These are phyloP conservation scores for Theileria orientalis DNA, from an alignment of 169 alveolate genomes.

Conservation along the genomic window DNA sequence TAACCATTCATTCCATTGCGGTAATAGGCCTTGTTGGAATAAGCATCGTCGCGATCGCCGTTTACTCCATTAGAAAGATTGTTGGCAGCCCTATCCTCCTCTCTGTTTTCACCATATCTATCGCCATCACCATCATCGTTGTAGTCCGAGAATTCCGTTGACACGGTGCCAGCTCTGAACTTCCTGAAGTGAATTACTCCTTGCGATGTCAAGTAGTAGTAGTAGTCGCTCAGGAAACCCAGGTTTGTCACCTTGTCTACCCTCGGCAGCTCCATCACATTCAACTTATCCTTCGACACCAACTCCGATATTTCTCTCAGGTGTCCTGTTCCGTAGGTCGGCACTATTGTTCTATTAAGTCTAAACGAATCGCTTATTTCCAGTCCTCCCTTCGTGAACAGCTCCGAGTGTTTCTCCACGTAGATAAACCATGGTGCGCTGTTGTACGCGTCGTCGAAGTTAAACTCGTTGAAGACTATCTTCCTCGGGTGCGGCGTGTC, in stretches of 20 bases:
- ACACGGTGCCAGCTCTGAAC: not conserved
- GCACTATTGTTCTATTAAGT: conserved; percentile 40
- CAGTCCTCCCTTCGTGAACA: conserved; percentile 29
- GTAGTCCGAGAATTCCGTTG: not conserved
- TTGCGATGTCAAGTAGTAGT: not conserved
- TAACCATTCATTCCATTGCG: too few species aligned
- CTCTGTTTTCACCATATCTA: too few species aligned
- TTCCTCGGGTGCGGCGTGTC: conserved; percentile 79
- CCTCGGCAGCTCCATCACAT: not conserved
- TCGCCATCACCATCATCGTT: not conserved
- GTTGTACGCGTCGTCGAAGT: conserved; percentile 30
- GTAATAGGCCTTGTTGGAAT: too few species aligned
- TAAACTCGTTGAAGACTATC: conserved; percentile 2
- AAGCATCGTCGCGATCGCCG: too few species aligned
- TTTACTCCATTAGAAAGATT: too few species aligned
- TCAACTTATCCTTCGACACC: not conserved
- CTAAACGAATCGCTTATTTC: conserved; percentile 30
- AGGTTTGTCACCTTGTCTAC: not conserved
- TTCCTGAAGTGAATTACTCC: not conserved
- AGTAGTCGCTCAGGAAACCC: not conserved
- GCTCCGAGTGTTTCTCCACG: conserved; percentile 47
- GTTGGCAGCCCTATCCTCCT: too few species aligned
- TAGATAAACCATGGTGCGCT: conserved; percentile 65
- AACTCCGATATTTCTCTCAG: conserved; percentile 10
- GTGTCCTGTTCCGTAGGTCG: conserved; percentile 43